Base-by-base conservation (phyloP, 106 monocot species). In the Apostasia ramifera region DNA sequence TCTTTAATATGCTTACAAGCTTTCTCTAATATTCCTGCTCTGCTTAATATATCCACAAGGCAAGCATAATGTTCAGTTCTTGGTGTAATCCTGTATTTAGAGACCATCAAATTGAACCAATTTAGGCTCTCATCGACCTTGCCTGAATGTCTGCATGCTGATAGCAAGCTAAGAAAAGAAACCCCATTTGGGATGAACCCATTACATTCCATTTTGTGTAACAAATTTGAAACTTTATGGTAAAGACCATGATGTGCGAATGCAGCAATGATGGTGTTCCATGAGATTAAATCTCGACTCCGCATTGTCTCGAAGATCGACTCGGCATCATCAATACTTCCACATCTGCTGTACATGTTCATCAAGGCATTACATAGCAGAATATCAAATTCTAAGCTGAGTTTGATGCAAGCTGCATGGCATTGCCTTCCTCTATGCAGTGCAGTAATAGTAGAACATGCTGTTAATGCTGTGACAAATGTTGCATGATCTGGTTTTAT, bases 321-420 rank as follows among this genome's bases (percentile, higher is more conserved):
- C 12, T 80, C 66, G 6, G 86, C 81, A 47, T 95, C 84, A 53
- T 5, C 5, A 15, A 95, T 83, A 73, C 73, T 80, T 45, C 95
- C 91, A 68, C 95, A 88, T 80, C 82, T 88, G 80, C 86, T 82
- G 45, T 95, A 95, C 95, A 95, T 95, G 3, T 83, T 86, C 6
- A 91, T 84, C 53, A 91, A 78, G 13, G 95, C 77, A 77, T 95
- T 91, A 40, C 70, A 80, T 10, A 95, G 40, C 26, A 88, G 77
- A 1, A 70, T 72, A 40, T 80, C 65, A 26, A 63, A 81, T 26
- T 86, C 69, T 39, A 95, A 66, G 51, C 82, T 75, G 6, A 52
- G 74, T 77, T 95, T 88, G 51, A 78, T 72, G 4, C 78, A 72
- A 67, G 77, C 62, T 14, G 85, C 83, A 81, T 95, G 91, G 73